Evolutionary conservation across 345 rosid genomes (phyloP), one percentile per base, ranked within the genome.

Genomic region (Eucalyptus sp.): DNA sequence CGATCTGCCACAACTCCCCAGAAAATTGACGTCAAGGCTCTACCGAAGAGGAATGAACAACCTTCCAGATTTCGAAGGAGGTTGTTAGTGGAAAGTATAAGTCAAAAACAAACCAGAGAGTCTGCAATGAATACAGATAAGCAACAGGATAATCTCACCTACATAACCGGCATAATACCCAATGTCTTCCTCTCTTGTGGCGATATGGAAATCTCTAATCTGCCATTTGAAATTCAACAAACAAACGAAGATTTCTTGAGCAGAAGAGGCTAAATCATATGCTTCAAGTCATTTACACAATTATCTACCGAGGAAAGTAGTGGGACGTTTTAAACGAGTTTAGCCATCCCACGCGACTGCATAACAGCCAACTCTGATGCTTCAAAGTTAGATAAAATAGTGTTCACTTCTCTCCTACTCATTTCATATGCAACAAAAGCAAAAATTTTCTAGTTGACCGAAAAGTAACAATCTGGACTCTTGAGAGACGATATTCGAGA

Each of bases 1-100:
- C 96, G 98, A 91, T 98, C 99, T 50, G 99, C 96, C 76, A 97
- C 92, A 8, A 96, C 8, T 87, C 99, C 99, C 98, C 99, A 98
- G 13, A 92, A 20, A 22, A 95, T 95, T 24, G 99, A 98, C 46
- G 99, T 98, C 89, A 95, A 90, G 29, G 98, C 96, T 95, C 99
- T 89, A 13, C 98, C 99, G 60, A 96, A 91, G 96, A 98, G 97
- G 90, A 93, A 95, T 37, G 99, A 89, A 88, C 97, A 94, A 48
- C 99, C 99, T 97, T 88, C 89, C 93, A 64, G 31, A 86, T 52
- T 43, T 41, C 6, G 4, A 37, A 76, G 83, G 46, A 76, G 48
- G 43, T 76, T 3, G 46, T 76, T 2, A 76, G 83, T 37, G 83
- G 1, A 20, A 37, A 20, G 15, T 37, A 5, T 37, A 37, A 41